phyloP scores from a whole-genome alignment of 805 yeast genomes.

The Candida endomychidarum region DNA sequence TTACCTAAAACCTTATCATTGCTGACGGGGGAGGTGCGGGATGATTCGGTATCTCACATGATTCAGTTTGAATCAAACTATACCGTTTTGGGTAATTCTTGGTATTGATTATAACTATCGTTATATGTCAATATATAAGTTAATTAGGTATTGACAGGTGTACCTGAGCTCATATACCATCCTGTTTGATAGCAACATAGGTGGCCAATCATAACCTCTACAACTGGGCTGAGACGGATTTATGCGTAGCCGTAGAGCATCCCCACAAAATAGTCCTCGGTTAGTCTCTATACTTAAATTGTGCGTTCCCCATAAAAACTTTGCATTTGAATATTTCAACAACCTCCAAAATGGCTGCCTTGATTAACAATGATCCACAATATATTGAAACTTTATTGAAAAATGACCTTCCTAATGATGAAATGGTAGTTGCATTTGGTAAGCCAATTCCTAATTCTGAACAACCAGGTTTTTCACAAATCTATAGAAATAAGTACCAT shows the following conservation, averaged over 20 bases:
- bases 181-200: no score
- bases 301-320: neutral
- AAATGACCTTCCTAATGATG: neutral
- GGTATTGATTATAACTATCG: no score
- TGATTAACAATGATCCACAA: conserved; percentile 11
- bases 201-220: no score
- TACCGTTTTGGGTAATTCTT: no score
- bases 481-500: conserved; percentile 28
- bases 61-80: no score
- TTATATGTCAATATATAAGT: no score
- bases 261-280: conserved; percentile 3
- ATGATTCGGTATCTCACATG: no score
- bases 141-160: no score
- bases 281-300: neutral
- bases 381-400: conserved; percentile 11
- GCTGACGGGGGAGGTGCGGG: no score
- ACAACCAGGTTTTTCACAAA: conserved; percentile 26
- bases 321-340: conserved; percentile 9
- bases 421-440: conserved; percentile 5
- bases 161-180: no score
- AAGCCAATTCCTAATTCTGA: conserved; percentile 19
- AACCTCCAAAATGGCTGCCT: no score
- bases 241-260: neutral
- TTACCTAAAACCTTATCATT: no score
- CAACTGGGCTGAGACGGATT: neutral